These are phyloP conservation scores for Trichoderma erinaceum DNA, from an alignment of 495 filamentous ascomycete species.

Conservation along the genomic window DNA sequence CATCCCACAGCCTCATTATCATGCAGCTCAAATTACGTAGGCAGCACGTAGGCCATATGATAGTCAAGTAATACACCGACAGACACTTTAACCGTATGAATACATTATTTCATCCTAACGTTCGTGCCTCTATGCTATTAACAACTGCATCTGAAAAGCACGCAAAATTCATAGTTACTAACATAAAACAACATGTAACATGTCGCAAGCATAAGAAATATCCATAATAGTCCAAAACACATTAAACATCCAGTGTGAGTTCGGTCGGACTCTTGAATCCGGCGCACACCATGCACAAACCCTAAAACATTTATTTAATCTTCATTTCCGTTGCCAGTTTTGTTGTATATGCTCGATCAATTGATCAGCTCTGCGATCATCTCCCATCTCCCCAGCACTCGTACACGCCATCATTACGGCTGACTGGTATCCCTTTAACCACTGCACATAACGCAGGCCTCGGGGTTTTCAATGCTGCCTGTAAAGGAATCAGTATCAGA, in stretches of 20 bases:
- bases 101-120: not conserved
- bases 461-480: slow-evolving; percentile 86
- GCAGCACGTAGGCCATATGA: not conserved
- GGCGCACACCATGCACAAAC: not conserved
- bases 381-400: not conserved
- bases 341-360: not conserved
- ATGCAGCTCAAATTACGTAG: no score
- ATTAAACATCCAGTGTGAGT: not conserved
- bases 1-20: no score
- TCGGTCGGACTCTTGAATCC: not conserved
- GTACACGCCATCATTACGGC: not conserved
- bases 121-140: slow-evolving; percentile 6
- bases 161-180: not conserved
- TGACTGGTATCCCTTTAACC: slow-evolving; percentile 41
- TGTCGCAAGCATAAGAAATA: not conserved
- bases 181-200: slow-evolving; percentile 3
- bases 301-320: not conserved
- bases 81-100: not conserved
- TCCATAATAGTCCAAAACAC: slow-evolving; percentile 7
- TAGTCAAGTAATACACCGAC: not conserved
- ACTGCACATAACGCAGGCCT: slow-evolving; percentile 87
- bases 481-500: slow-evolving; percentile 9
- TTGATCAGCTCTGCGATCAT: not conserved
- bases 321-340: slow-evolving; percentile 4
- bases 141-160: not conserved